Base-by-base conservation (phyloP, 305 asterid species). In the Plantago lanceolata region DNA sequence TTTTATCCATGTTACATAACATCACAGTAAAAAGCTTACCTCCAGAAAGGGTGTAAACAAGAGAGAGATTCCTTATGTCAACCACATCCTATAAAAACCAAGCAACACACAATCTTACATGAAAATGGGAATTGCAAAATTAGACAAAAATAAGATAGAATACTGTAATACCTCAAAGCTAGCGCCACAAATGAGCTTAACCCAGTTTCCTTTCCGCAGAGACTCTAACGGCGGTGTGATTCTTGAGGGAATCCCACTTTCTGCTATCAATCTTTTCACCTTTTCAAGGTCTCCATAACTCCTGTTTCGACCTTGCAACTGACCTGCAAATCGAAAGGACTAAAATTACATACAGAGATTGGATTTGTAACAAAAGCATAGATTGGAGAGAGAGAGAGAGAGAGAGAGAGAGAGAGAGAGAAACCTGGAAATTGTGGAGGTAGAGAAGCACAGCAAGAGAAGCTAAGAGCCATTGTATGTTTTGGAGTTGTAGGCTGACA, bases 151-250 rank as follows among this genome's bases (percentile, higher is more conserved):
- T 11, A 40, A 8, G 40, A 33, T 33, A 40, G 13, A 40, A 37
- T 37, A 37, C 8, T 18, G 57, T 57, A 61, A 21, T 59, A 79
- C 95, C 94, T 91, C 96, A 69, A 91, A 91, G 76, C 96, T 91
- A 64, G 97, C 97, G 68, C 97, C 97, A 53, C 94, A 91, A 35
- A 91, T 88, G 75, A 91, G 88, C 83, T 91, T 91, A 31, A 91
- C 97, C 97, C 97, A 91, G 43, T 88, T 88, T 8, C 97, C 97
- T 47, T 59, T 70, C 53, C 59, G 85, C 43, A 91, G 92, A 49
- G 97, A 88, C 59, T 79, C 75, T 6, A 78, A 64, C 9, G 94
- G 97, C 45, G 94, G 67, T 16, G 89, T 84, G 28, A 71, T 68
- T 13, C 52, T 29, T 53, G 84, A 80, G 73, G 89, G 78, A 74